phyloP scores from a whole-genome alignment of 2,329 filamentous ascomycete species.

The Ceratocystis cubensis region DNA sequence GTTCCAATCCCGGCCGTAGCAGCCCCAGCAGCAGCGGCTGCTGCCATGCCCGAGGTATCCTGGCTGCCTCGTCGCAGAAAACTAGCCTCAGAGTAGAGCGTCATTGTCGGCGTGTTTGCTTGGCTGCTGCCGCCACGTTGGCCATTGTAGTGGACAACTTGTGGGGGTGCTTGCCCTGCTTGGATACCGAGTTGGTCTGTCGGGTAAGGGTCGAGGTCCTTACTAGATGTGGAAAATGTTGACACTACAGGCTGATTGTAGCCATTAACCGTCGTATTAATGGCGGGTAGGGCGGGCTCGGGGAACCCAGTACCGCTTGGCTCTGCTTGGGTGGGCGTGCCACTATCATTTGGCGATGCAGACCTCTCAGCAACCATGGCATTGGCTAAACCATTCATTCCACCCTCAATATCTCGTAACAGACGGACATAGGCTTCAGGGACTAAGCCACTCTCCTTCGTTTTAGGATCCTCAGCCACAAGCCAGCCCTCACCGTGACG shows the following conservation, averaged over 20 bases:
- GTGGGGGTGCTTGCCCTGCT: constrained; percentile 49
- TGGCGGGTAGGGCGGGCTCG: constrained; percentile 7
- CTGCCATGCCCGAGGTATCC: constrained; percentile 26
- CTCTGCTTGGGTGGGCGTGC: constrained; percentile 50
- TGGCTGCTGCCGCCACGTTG: constrained; percentile 47
- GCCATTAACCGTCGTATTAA: constrained; percentile 35
- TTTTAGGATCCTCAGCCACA: constrained; percentile 90
- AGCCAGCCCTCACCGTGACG: constrained; percentile 94
- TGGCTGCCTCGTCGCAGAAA: constrained; percentile 38
- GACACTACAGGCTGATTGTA: constrained; percentile 57
- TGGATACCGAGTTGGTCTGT: constrained; percentile 51
- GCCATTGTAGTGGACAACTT: constrained; percentile 55
- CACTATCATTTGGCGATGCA: constrained; percentile 42
- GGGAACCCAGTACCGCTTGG: constrained; percentile 10
- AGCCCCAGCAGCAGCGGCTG: not conserved
- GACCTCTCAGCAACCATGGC: constrained; percentile 15
- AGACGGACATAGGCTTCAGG: constrained; percentile 93
- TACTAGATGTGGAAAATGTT: constrained; percentile 58
- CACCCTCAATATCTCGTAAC: constrained; percentile 84
- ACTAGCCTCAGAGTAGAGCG: constrained; percentile 39
- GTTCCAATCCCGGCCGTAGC: not conserved
- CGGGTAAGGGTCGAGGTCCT: constrained; percentile 55
- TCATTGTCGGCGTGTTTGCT: constrained; percentile 49
- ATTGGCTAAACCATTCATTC: constrained; percentile 57
- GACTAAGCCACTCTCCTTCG: constrained; percentile 83